These are phyloP conservation scores for Ophiostoma sp. DNA, from an alignment of 2,329 filamentous ascomycete species.

Conservation along the genomic window DNA sequence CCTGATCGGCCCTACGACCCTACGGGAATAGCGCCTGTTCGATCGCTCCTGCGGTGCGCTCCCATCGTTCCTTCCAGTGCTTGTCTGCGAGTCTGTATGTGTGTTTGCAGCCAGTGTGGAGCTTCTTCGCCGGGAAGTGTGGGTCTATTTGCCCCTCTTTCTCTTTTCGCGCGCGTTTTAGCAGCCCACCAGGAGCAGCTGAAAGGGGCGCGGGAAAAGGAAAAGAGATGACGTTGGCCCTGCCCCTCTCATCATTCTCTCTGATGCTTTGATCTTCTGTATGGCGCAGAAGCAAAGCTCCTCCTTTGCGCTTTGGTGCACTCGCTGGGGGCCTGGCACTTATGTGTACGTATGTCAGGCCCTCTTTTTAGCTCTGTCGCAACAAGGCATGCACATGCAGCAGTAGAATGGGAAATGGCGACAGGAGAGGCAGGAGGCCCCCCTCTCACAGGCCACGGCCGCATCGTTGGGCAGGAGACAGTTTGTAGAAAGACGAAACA, in stretches of 20 bases:
- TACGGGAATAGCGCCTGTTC: neutral
- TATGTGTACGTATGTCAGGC: constrained; percentile 11
- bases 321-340: neutral
- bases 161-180: neutral
- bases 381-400: constrained; percentile 8
- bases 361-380: neutral
- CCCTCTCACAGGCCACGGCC: neutral
- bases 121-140: neutral
- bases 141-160: neutral
- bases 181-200: constrained; percentile 1
- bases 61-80: neutral
- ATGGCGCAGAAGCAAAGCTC: neutral
- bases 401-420: neutral
- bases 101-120: neutral
- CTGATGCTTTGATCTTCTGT: constrained; percentile 1
- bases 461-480: constrained; percentile 18
- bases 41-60: constrained; percentile 16
- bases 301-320: neutral
- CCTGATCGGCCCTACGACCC: constrained; percentile 16
- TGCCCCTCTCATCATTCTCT: neutral
- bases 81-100: neutral
- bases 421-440: constrained; percentile 2
- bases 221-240: constrained; percentile 14
- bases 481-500: constrained; percentile 16
- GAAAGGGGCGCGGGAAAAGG: neutral